Evolutionary conservation across 176 grass and related monocot genomes (phyloP).

Genomic region (Bonia amplexicaulis): DNA sequence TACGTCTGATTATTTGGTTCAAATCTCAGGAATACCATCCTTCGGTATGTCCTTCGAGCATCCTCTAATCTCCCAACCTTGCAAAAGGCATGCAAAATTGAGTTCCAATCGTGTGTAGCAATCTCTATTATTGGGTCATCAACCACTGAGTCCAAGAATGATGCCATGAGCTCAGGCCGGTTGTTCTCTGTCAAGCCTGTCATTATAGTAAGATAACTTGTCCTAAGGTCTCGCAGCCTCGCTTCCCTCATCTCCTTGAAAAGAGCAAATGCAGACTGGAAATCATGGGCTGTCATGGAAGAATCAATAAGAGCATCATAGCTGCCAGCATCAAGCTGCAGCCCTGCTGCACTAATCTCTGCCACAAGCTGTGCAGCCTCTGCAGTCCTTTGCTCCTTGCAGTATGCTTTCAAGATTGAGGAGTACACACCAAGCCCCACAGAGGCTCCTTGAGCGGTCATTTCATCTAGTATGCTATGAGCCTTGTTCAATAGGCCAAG

Average conservation of each 20-base stretch:
- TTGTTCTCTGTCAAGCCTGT: conserved; percentile 94
- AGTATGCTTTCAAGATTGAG: conserved; percentile 88
- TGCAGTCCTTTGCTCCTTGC: conserved; percentile 84
- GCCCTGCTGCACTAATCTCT: conserved; percentile 66
- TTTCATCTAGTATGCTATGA: conserved; percentile 88
- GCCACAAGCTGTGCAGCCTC: conserved; percentile 84
- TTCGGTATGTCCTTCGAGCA: conserved; percentile 79
- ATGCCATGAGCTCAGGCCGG: conserved; percentile 86
- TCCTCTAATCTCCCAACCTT: conserved; percentile 86
- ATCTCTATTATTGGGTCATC: conserved; percentile 83
- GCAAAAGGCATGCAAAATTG: conserved; percentile 93
- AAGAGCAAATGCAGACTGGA: conserved; percentile 89
- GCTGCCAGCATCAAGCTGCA: conserved; percentile 66
- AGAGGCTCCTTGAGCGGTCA: conserved; percentile 62
- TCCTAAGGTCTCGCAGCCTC: conserved; percentile 69
- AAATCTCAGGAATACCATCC: conserved; percentile 87
- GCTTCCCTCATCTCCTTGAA: conserved; percentile 94
- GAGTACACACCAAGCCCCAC: conserved; percentile 79
- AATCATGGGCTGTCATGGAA: conserved; percentile 92
- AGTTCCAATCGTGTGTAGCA: conserved; percentile 93
- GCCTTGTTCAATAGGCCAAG: conserved; percentile 78
- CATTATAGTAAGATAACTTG: conserved; percentile 97
- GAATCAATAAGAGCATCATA: conserved; percentile 91
- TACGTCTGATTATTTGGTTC: conserved; percentile 93
- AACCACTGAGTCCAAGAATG: conserved; percentile 77